Base-by-base conservation (phyloP, 208 protist genomes). In the Trypanosoma cruzi region DNA sequence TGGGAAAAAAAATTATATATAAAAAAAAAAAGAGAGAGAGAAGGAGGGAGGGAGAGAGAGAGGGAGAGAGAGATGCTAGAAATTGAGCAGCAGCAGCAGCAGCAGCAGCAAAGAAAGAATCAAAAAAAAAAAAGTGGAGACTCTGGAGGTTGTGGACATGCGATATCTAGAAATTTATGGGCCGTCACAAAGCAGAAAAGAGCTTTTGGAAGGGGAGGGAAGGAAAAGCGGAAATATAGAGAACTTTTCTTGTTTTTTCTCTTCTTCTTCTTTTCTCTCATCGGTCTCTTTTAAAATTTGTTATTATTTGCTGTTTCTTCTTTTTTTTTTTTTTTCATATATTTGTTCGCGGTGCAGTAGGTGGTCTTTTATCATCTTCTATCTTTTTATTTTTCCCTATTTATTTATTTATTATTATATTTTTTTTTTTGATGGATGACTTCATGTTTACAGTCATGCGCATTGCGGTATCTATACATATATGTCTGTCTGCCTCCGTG, bases 251-350 rank as follows among this genome's bases (percentile, higher is more conserved):
- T 54, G 53, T 54, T 71, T 2, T 52, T 14, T 49, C 32, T 59
- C 4, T 44, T 71, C 57, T 40, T n/a, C 29, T 65, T 65, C 54
- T 44, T 16, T 44, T 44, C 3, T 44, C 18, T 16, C 8, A 18
- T 44, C 8, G 4, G 1, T 44, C 10, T 13, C 3, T 44, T 2
- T 14, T 44, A 3, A 7, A 44, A 20, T 44, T 44, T 14, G 18
- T 7, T 13, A 44, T 44, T 44, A 2, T 44, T 44, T 4, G 40
- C 40, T 64, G 37, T 49, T 60, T 76, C 24, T 37, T 61, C 50
- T 69, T 53, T 75, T 70, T 61, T 64, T 60, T 64, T 64, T 32
- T 46, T 36, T 62, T 63, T 44, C 40, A 20, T 44, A 14, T 44
- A 16, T 44, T 7, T 13, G 40, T 16, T 44, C 18, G 40, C 40